Evolutionary conservation across 352 stramenopile genomes (phyloP), one percentile per base, ranked within the genome.

Genomic region (Pythium volutum): DNA sequence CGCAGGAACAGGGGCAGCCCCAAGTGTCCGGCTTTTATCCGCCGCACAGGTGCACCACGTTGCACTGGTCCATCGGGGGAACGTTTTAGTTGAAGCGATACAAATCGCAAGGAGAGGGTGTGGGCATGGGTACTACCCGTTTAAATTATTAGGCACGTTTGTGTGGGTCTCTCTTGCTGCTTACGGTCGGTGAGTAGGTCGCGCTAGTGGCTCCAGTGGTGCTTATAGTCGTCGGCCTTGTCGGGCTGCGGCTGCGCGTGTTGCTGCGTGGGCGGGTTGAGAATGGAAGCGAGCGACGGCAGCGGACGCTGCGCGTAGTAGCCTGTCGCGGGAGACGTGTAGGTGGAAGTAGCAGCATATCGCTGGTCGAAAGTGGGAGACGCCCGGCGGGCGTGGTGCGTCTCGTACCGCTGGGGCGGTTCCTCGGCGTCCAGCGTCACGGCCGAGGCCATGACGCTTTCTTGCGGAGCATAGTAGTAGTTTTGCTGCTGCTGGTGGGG

Each of bases 311-410:
- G 55, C n/a, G 33, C 20, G 49, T 49, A 52, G 29, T 57, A 49
- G 20, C 42, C 25, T 8, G 55, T 53, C 12, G 33, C n/a, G n/a
- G n/a, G 55, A 15, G 41, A 39, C 11, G 42, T 49, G 54, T 60
- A 60, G 20, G 31, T 39, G 5, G 26, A 39, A 48, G 26, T 49
- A 48, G 26, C 25, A 25, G 38, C 41, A 29, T 63, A 47, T 63
- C 55, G 55, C 45, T 63, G 55, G 55, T 63, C 55, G 55, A 49
- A 63, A 55, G 55, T 36, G n/a, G 42, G 43, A 36, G n/a, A 55
- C 34, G 20, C 26, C 50, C 25, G 46, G 39, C 10, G 34, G 41
- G 16, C 25, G 36, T 10, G 55, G 23, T 4, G 55, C 23, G 46
- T 11, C 26, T 54, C 33, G 46, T 55, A 63, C n/a, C 47, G 55